Evolutionary conservation across 75 land plant genomes (phyloP).

Genomic region (Gnetum montanum): DNA sequence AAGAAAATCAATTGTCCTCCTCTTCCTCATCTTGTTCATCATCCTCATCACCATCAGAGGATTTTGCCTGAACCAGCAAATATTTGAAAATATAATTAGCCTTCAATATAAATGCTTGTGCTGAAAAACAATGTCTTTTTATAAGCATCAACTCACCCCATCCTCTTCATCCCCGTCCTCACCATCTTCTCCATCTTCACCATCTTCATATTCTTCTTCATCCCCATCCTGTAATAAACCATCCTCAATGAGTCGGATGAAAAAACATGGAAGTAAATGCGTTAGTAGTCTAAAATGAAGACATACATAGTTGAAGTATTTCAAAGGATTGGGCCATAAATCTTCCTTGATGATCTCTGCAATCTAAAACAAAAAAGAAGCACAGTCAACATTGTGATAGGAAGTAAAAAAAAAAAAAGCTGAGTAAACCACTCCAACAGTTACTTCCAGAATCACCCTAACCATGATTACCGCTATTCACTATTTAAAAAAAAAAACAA

Average conservation of each 20-base stretch:
- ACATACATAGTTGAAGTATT: conserved; percentile 85
- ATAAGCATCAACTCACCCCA: conserved; percentile 13
- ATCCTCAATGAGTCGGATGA: neutral
- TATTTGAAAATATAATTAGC: neutral
- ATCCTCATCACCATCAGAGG: conserved; percentile 36
- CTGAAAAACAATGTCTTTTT: neutral
- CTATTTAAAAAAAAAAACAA: neutral
- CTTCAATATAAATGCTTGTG: neutral
- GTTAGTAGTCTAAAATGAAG: neutral
- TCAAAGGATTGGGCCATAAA: conserved; percentile 91
- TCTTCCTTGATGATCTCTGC: conserved; percentile 94
- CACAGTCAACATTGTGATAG: too few species aligned
- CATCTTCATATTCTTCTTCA: conserved; percentile 49
- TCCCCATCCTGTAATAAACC: conserved; percentile 35
- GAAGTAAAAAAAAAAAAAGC: neutral
- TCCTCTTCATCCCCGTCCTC: conserved; percentile 57
- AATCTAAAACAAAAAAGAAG: conserved; percentile 33
- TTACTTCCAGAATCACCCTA: neutral
- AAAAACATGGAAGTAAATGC: neutral
- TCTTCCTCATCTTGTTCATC: conserved; percentile 41
- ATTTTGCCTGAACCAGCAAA: conserved; percentile 23
- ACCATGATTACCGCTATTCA: neutral
- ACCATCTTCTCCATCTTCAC: conserved; percentile 45
- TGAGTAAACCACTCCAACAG: neutral
- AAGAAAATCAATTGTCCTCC: too few species aligned